Evolutionary conservation across 257 asterid species (phyloP).

Genomic region (Solanum chmielewskii): DNA sequence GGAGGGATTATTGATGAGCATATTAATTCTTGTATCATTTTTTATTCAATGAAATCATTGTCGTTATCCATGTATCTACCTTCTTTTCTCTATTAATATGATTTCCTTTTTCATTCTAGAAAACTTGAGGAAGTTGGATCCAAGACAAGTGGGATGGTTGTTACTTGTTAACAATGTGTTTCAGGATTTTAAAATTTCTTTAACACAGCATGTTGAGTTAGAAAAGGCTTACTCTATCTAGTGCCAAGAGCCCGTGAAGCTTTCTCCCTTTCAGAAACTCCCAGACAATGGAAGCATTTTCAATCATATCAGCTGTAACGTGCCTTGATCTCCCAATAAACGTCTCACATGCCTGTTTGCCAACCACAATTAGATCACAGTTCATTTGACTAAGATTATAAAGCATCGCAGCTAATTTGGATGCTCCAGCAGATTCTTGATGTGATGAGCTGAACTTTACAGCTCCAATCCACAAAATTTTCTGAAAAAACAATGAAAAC

Average conservation of each 20-base stretch:
- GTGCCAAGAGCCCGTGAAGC: constrained; percentile 90
- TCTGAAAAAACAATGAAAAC: constrained; percentile 30
- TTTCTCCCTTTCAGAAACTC: constrained; percentile 79
- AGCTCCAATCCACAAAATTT: constrained; percentile 75
- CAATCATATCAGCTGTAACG: constrained; percentile 20
- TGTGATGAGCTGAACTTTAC: constrained; percentile 39
- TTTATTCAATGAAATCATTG: neutral
- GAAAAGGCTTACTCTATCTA: constrained; percentile 58
- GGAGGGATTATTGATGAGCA: neutral
- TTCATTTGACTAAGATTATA: constrained; percentile 26
- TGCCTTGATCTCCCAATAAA: constrained; percentile 19
- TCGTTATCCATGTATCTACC: neutral
- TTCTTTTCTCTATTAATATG: neutral
- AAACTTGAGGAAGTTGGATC: neutral
- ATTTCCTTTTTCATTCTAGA: neutral
- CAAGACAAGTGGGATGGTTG: neutral
- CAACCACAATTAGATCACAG: constrained; percentile 49
- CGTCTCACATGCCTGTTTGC: constrained; percentile 38
- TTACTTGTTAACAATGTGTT: neutral
- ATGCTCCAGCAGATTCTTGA: constrained; percentile 33
- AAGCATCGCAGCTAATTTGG: constrained; percentile 45
- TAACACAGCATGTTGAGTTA: neutral
- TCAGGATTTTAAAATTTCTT: neutral
- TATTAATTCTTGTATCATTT: neutral
- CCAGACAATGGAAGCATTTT: constrained; percentile 66